Conservation (phyloP, 2,329 filamentous ascomycete species). For the Calonectria pseudoreteaudii region DNA sequence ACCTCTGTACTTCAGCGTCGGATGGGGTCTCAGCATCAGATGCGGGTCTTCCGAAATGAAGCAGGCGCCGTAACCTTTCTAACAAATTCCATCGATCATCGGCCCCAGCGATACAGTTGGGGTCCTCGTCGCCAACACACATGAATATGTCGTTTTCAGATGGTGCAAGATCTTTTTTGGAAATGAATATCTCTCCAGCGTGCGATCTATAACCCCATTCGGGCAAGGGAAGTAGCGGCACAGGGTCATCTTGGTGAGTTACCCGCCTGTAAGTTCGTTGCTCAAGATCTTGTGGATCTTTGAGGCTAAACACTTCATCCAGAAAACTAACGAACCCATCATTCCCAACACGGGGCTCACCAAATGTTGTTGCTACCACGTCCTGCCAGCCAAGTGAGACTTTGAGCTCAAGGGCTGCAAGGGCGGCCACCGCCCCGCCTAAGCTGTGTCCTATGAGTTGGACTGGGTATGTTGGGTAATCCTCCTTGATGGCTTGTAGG, state of each 20-base stretch:
- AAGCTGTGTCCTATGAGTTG: slow-evolving; percentile 91
- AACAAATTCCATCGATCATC: slow-evolving; percentile 48
- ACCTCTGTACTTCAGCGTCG: slow-evolving; percentile 55
- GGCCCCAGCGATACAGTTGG: slow-evolving; percentile 75
- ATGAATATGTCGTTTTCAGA: slow-evolving; percentile 73
- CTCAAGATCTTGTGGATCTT: slow-evolving; percentile 47
- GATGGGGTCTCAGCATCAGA: slow-evolving; percentile 32
- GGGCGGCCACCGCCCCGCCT: slow-evolving; percentile 89
- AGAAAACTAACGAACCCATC: slow-evolving; percentile 65
- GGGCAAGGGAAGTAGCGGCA: slow-evolving; percentile 84
- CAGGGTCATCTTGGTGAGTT: slow-evolving; percentile 88
- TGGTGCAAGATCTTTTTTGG: slow-evolving; percentile 77
- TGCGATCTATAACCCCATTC: slow-evolving; percentile 93
- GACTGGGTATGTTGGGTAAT: slow-evolving; percentile 78
- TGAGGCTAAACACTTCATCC: slow-evolving; percentile 63
- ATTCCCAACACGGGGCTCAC: slow-evolving; percentile 81
- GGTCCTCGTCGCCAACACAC: slow-evolving; percentile 80
- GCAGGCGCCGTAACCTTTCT: slow-evolving; percentile 39
- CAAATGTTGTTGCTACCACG: slow-evolving; percentile 87
- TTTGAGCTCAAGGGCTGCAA: slow-evolving; percentile 86
- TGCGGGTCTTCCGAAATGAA: slow-evolving; percentile 40
- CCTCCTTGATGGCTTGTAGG: slow-evolving; percentile 67
- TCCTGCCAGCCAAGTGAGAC: slow-evolving; percentile 79
- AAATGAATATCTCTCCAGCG: slow-evolving; percentile 88
- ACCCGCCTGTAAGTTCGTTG: slow-evolving; percentile 75